phyloP scores from a whole-genome alignment of 257 asterid genomes.

The Pogostemon cablin region DNA sequence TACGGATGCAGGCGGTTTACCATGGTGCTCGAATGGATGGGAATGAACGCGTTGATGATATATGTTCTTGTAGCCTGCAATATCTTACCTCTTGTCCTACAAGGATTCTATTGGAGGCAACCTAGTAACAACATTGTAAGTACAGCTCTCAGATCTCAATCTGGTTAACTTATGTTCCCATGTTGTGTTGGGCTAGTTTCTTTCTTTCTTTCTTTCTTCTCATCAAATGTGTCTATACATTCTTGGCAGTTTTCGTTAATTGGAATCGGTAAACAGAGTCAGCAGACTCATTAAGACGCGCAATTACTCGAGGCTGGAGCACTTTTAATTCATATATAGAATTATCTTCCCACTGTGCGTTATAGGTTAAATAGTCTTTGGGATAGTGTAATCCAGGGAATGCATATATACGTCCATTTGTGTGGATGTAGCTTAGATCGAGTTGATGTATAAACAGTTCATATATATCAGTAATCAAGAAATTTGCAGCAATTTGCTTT shows the following conservation, averaged over 20 bases:
- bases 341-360: not conserved
- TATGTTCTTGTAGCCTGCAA: constrained; percentile 66
- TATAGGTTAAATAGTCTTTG: not conserved
- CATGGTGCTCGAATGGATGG: constrained; percentile 58
- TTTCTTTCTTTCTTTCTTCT: not conserved
- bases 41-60: constrained; percentile 56
- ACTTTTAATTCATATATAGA: not conserved
- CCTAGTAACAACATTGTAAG: constrained; percentile 60
- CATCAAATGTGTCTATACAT: not conserved
- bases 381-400: not conserved
- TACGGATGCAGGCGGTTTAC: constrained; percentile 49
- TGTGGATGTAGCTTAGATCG: constrained; percentile 15
- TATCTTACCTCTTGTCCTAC: constrained; percentile 54
- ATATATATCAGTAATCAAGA: not conserved
- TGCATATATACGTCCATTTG: constrained; percentile 13
- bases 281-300: not conserved
- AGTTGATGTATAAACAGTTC: constrained; percentile 7
- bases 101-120: constrained; percentile 62
- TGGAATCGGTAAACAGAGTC: constrained; percentile 27
- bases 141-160: not conserved
- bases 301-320: not conserved
- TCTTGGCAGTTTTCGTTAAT: constrained; percentile 22
- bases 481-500: not conserved
- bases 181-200: not conserved
- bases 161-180: not conserved